Conservation (phyloP, 2,329 filamentous ascomycete species). For the Fusarium foetens region DNA sequence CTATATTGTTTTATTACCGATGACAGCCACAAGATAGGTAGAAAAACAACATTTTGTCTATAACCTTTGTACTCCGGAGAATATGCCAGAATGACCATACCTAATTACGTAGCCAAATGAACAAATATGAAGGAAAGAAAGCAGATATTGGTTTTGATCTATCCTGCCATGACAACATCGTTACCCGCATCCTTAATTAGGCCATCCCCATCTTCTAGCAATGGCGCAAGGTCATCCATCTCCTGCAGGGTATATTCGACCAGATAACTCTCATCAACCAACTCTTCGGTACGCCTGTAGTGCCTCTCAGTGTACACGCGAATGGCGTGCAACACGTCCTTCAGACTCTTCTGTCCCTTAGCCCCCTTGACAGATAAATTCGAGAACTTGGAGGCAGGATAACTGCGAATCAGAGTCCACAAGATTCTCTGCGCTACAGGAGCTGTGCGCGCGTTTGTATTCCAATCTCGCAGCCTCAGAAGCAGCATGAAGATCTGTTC, state of each 20-base stretch:
- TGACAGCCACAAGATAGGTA: not conserved
- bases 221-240: constrained; percentile 80
- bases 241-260: constrained; percentile 92
- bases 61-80: constrained; percentile 33
- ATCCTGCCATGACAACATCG: constrained; percentile 57
- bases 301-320: constrained; percentile 93
- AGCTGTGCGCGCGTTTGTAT: constrained; percentile 90
- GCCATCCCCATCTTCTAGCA: constrained; percentile 49
- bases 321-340: constrained; percentile 87
- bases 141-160: constrained; percentile 15
- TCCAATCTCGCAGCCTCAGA: constrained; percentile 91
- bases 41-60: constrained; percentile 29
- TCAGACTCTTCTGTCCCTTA: constrained; percentile 72
- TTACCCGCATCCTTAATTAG: constrained; percentile 49
- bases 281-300: constrained; percentile 87
- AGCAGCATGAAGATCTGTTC: constrained; percentile 88
- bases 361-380: constrained; percentile 71
- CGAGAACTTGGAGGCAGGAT: constrained; percentile 81
- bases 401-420: constrained; percentile 80
- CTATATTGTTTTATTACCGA: not conserved
- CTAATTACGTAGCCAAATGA: not conserved
- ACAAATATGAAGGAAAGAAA: constrained; percentile 8
- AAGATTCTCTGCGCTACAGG: constrained; percentile 87
- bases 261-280: constrained; percentile 93
- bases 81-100: constrained; percentile 14